Evolutionary conservation across 352 stramenopile species (phyloP), one percentile per base, ranked within the genome.

Genomic region (Pythium plurisporium): DNA sequence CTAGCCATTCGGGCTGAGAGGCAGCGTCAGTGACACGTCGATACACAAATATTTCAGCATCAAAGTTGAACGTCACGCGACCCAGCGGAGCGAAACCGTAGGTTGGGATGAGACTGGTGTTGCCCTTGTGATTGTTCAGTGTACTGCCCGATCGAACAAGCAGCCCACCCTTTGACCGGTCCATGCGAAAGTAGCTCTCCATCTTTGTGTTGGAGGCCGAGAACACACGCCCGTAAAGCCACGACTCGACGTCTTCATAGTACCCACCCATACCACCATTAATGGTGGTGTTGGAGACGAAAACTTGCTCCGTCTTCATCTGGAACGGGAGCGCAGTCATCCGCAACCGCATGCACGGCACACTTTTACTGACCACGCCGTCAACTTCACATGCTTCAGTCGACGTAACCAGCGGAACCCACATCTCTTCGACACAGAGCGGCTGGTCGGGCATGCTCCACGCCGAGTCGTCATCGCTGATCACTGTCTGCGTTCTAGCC

Each of bases 161-260:
- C 1, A 92, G 63, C 0, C 82, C 82, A 2, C 84, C 82, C 25
- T 72, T 73, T 0, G 80, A 87, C 6, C 72, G 62, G 11, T 77
- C 64, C 80, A 92, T 94, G 47, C 78, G 76, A n/a, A 82, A 91
- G 64, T 94, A 94, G 42, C 73, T 88, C 26, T 83, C 55, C 65
- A 94, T 64, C 27, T 69, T 67, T n/a, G 77, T 81, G 31, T 84
- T 70, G 0, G 81, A 90, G 20, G 70, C 65, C 3, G 82, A 87
- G 49, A 82, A 91, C 14, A 89, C 78, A 20, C 79, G 64, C 11
- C 80, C 82, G 26, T 92, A 94, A 0, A 71, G 48, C 64, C 64
- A 88, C 10, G 76, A 86, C 19, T 78, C 59, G 23, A 79, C 67
- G 30, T 77, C 64, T 0, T 75, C 68, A 38, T 79, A 92, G 47